Base-by-base conservation (phyloP, 2,329 filamentous ascomycete genomes). In the Sclerotinia glacialis region DNA sequence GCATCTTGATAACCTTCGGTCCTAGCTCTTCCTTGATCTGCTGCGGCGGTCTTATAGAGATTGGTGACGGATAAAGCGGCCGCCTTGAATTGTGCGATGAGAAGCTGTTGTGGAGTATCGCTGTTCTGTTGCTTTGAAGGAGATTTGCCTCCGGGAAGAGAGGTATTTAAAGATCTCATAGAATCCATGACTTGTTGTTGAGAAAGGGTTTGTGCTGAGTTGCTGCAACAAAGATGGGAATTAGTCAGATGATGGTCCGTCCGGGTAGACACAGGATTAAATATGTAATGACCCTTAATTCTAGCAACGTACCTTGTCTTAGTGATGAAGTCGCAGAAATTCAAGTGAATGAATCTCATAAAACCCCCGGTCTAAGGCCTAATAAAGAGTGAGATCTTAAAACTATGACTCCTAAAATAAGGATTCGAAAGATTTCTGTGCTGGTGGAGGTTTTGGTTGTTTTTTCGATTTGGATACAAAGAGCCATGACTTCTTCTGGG, bases 51-150 rank as follows among this genome's bases (percentile, higher is more conserved):
- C 79, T 97, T 97, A 81, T 98, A 98, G 18, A 99, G 87, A 75
- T 96, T 97, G 58, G 95, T 98, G 65, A 98, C 93, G 7, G 93
- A 96, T 44, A 97, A 83, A 26, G 95, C 95, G 44, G 95, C 95
- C 21, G 90, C 88, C 78, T 93, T 95, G 83, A 99, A 99, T 67
- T 92, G 89, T 58, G 60, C 49, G 73, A 94, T 89, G 67, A 97
- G 86, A 58, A 97, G 86, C 75, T 87, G 83, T 75, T 89, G 86
- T 23, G 85, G 83, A 23, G 81, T 80, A 55, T 82, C 81, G 67
- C 73, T 76, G n/a, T 72, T 54, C 50, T 71, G 73, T 61, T 77
- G 77, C 67, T 78, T 82, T 71, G 80, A 77, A 47, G 81, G 79
- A 18, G 82, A 81, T 68, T 78, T 78, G n/a, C 70, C 59, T 11